phyloP scores from a whole-genome alignment of 768 basidiomycete species.

The Tricholoma matsutake region DNA sequence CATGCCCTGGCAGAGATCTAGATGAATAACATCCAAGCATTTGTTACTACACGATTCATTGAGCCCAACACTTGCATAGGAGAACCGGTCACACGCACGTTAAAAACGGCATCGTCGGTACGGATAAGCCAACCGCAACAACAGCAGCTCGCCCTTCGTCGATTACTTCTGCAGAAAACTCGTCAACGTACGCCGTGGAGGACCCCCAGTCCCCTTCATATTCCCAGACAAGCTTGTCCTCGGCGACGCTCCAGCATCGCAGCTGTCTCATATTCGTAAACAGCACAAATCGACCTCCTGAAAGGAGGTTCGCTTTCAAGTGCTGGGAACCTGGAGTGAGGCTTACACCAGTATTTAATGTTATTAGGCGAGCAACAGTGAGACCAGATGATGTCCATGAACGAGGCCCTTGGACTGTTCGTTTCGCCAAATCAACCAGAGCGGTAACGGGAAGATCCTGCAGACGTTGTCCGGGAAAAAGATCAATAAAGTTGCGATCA shows the following conservation, averaged over 20 bases:
- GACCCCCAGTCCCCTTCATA: background rate
- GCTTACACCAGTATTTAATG: background rate
- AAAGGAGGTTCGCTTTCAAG: background rate
- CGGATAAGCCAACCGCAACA: background rate
- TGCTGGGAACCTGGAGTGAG: background rate
- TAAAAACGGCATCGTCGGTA: background rate
- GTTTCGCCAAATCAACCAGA: background rate
- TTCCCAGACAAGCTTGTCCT: background rate
- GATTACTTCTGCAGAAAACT: background rate
- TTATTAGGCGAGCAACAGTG: background rate
- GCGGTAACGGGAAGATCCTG: background rate
- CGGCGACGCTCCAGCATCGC: background rate
- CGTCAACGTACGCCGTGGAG: background rate
- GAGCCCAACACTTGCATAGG: background rate
- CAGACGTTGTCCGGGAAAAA: background rate
- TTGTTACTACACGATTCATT: background rate
- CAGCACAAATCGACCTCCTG: background rate
- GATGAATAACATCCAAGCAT: background rate
- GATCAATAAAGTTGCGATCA: constrained; percentile 1
- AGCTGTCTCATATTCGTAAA: background rate
- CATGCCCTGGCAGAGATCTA: background rate
- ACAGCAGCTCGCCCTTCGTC: background rate
- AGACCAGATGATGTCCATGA: background rate
- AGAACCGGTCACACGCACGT: background rate
- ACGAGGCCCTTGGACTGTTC: background rate